These are phyloP conservation scores for Gypsophila paniculata DNA, from an alignment of 179 eudicot genomes.

Conservation along the genomic window DNA sequence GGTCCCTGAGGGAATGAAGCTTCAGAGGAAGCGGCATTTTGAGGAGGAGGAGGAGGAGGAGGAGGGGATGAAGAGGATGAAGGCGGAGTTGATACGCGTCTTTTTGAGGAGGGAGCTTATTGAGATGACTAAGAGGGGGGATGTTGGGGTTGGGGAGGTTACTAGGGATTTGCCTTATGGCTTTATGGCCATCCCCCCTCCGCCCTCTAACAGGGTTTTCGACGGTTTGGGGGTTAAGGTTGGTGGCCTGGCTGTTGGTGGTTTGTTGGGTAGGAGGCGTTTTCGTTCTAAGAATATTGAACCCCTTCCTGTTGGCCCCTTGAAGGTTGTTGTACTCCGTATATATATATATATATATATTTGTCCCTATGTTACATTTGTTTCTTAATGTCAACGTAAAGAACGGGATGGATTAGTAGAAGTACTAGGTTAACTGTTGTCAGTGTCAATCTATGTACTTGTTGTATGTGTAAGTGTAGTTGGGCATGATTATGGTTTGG, in stretches of 20 bases:
- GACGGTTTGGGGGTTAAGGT: conserved; percentile 50
- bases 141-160: conserved; percentile 31
- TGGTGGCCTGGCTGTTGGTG: conserved; percentile 28
- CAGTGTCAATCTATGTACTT: background rate
- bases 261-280: conserved; percentile 34
- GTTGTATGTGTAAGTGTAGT: background rate
- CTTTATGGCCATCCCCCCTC: conserved; percentile 61
- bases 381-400: too few species aligned
- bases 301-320: conserved; percentile 53
- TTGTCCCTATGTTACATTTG: too few species aligned
- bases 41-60: conserved; percentile 28
- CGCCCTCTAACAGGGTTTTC: conserved; percentile 33
- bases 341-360: too few species aligned
- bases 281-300: conserved; percentile 81
- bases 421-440: background rate
- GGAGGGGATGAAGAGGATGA: conserved; percentile 59
- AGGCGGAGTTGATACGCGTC: conserved; percentile 66
- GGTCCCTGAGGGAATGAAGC: conserved; percentile 74
- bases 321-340: too few species aligned
- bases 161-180: conserved; percentile 80
- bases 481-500: conserved; percentile 23
- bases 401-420: too few species aligned
- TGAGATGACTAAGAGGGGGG: conserved; percentile 47
- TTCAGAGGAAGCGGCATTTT: conserved; percentile 37
- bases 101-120: conserved; percentile 65